These are phyloP conservation scores for Iris pallida DNA, from an alignment of 116 monocot species.

Conservation along the genomic window DNA sequence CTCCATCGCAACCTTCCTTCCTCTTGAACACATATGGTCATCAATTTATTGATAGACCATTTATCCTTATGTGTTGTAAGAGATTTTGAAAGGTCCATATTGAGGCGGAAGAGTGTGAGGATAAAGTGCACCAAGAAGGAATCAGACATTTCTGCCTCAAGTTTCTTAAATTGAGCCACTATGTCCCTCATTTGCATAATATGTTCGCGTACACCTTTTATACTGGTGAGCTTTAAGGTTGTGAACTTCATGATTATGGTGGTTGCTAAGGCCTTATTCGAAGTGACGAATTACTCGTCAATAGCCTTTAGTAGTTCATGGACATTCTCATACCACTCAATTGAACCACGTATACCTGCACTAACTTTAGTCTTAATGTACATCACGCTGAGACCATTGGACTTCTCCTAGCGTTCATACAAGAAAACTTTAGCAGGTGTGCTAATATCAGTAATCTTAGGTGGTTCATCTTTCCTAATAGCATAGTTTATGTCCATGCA, in stretches of 20 bases:
- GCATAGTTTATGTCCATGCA: too few relatives aligned
- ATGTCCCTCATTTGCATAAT: too few relatives aligned
- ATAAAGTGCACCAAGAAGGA: background rate
- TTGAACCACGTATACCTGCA: background rate
- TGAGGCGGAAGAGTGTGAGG: background rate
- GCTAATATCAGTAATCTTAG: too few relatives aligned
- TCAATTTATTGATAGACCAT: background rate
- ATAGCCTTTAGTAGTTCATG: background rate
- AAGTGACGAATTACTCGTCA: too few relatives aligned
- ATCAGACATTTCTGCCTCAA: background rate
- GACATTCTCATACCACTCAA: background rate
- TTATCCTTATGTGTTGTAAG: constrained; percentile 7
- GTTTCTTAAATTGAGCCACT: too few relatives aligned
- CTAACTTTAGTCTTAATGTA: constrained; percentile 3
- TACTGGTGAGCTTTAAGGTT: background rate
- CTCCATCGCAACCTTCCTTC: background rate
- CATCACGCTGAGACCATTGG: constrained; percentile 4
- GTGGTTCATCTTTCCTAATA: too few relatives aligned
- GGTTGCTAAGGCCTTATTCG: background rate
- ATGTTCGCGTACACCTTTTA: background rate
- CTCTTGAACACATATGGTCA: constrained; percentile 8
- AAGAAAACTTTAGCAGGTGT: background rate
- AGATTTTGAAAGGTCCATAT: background rate
- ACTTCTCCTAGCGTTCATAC: constrained; percentile 9
- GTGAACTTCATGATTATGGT: background rate